Base-by-base conservation (phyloP, 2,329 filamentous ascomycete genomes). In the Cyphellophora europaea region DNA sequence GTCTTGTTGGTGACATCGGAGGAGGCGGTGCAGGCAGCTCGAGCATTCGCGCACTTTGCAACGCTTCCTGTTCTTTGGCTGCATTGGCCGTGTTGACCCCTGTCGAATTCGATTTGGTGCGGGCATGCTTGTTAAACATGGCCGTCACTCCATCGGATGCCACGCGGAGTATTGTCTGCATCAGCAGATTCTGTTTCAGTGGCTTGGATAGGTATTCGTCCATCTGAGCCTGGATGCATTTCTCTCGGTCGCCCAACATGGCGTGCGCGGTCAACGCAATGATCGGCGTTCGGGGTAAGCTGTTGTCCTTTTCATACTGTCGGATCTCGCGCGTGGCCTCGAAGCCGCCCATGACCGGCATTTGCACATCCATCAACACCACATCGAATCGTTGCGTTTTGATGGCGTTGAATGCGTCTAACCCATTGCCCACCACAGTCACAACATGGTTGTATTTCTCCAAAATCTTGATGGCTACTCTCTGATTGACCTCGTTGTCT, bases 311-410 rank as follows among this genome's bases (percentile, higher is more conserved):
- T 59, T 98, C 91, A 58, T 89, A 96, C 57, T 95, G 87, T 52
- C 91, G 78, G 48, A 98, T 98, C 67, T 94, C 94, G 48, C 79
- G 84, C 4, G 91, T 98, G 11, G 91, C 88, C 62, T 98, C 91
- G 55, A 98, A 96, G 29, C 91, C 91, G 55, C 91, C 91, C 88
- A 96, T 96, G 52, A 96, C 83, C n/a, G 91, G 91, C 91, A 98
- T 98, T 58, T 96, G 91, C 12, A 98, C 91, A 55, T 98, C 91
- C 91, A 98, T 98, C 32, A 98, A 72, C 45, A 98, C 91, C 42
- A 94, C 85, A 58, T 98, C 91, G 57, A 93, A 98, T 55, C 85
- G 82, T 63, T 82, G 89, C 56, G 80, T 77, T 69, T 93, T 88
- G 11, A 96, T 78, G 2, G 91, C 91, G 54, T 96, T 89, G 10